Base-by-base conservation (phyloP, 1,284 basidiomycete genomes). In the Volvariella surrecta region DNA sequence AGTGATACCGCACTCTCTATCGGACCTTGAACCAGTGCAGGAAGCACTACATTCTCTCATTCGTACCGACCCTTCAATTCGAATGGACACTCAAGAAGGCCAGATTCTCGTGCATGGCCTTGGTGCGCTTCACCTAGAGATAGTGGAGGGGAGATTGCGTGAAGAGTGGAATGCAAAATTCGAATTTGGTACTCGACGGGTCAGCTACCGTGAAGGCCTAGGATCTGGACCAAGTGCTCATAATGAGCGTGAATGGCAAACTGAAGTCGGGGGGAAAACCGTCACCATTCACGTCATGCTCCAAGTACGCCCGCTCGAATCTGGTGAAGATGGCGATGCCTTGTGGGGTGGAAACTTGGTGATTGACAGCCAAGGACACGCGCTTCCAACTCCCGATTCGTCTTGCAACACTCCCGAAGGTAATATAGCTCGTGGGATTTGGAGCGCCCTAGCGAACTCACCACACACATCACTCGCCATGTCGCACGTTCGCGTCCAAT, bases 41-140 rank as follows among this genome's bases (percentile, higher is more conserved):
- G 74, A 82, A 40, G 89, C 90, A 3, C 66, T 94, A 16, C 66
- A 73, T 28, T 70, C 85, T 4, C 69, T 94, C 18, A 69, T 80
- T n/a, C 82, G 89, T 7, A 93, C 90, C 1, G 89, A 94, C 54
- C 89, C 89, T 10, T 90, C 86, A 1, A 74, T 92, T 21, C 80
- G 87, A 3, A 67, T 84, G 17, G 87, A 89, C 46, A 66, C 68
- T 7, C 79, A 85, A 44, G 88, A 92, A 48, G 89, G 89, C 0
- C 89, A 94, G 54, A 70, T 88, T 30, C 72, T 94, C 30, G 72
- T 91, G 1, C 86, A 90, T 51, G 89, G 89, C 3, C 76, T 93
- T 44, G 89, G 89, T 10, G 79, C 86, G 31, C 70, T 94, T 20
- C 89, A 94, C 58, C 73, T 94, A 4, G 90, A 94, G 59, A 92